These are phyloP conservation scores for Boehmeria nivea DNA, from an alignment of 306 rosid species.

Conservation along the genomic window DNA sequence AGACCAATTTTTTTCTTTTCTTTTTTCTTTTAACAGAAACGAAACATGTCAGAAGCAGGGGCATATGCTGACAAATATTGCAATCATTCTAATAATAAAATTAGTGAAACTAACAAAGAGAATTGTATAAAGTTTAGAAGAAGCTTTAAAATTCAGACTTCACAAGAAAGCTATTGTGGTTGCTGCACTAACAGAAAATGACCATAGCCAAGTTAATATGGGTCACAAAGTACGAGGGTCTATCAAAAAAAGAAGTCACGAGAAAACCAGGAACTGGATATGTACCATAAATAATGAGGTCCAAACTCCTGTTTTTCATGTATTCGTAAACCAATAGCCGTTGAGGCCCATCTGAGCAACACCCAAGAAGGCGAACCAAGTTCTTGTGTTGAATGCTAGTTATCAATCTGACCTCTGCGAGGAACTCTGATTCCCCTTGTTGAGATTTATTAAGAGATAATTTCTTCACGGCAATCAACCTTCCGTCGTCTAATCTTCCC, in stretches of 20 bases:
- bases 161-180: too few relatives aligned
- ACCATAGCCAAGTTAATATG: too few relatives aligned
- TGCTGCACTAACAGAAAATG: too few relatives aligned
- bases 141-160: too few relatives aligned
- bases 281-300: slow-evolving; percentile 58
- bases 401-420: slow-evolving; percentile 75
- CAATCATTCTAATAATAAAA: too few relatives aligned
- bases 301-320: slow-evolving; percentile 77
- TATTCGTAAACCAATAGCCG: slow-evolving; percentile 83
- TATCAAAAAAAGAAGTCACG: not conserved
- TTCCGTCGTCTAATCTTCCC: slow-evolving; percentile 77
- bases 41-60: too few relatives aligned
- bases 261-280: slow-evolving; percentile 1
- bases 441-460: slow-evolving; percentile 68
- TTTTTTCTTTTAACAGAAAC: too few relatives aligned
- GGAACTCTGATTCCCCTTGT: slow-evolving; percentile 85
- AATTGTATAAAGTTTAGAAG: too few relatives aligned
- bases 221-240: too few relatives aligned
- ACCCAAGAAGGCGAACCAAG: slow-evolving; percentile 78
- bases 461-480: slow-evolving; percentile 64
- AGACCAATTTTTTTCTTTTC: too few relatives aligned
- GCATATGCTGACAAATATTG: too few relatives aligned
- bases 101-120: too few relatives aligned
- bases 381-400: slow-evolving; percentile 90
- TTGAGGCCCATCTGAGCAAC: slow-evolving; percentile 77